These are phyloP conservation scores for Hyphopichia buzzinii DNA, from an alignment of 1,139 yeast species.

Conservation along the genomic window DNA sequence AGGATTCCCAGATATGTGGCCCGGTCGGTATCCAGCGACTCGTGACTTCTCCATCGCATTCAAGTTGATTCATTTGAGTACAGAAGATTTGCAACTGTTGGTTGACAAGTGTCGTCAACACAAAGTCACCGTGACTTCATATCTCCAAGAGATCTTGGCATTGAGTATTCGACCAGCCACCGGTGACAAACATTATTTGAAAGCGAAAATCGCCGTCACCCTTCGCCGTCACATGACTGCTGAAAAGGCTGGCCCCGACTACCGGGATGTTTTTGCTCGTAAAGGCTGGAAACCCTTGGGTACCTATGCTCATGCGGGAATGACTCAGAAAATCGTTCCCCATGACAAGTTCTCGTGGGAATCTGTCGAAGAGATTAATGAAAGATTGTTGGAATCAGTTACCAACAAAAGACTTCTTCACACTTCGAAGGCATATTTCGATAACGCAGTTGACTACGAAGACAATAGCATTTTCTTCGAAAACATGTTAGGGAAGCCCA, in stretches of 20 bases:
- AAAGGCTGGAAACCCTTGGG: constrained; percentile 31
- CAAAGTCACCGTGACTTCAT: constrained; percentile 37
- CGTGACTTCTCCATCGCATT: constrained; percentile 22
- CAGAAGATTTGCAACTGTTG: constrained; percentile 22
- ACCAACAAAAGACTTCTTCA: constrained; percentile 26
- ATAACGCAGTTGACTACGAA: constrained; percentile 14
- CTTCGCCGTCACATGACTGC: constrained; percentile 27
- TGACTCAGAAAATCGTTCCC: constrained; percentile 30
- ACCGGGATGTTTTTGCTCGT: constrained; percentile 16
- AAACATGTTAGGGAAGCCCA: constrained; percentile 22
- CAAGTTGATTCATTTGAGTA: constrained; percentile 30
- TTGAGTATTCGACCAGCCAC: constrained; percentile 29
- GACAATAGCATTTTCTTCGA: constrained; percentile 23
- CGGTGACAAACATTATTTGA: constrained; percentile 22
- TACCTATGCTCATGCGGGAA: constrained; percentile 33
- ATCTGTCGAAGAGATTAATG: constrained; percentile 21
- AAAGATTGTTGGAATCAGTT: constrained; percentile 17
- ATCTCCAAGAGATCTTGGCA: constrained; percentile 24
- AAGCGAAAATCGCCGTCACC: constrained; percentile 33
- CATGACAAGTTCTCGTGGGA: constrained; percentile 36
- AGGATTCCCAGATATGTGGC: constrained; percentile 27
- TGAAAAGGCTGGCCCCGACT: constrained; percentile 15
- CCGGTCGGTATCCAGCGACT: constrained; percentile 29
- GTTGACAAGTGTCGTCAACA: constrained; percentile 28
- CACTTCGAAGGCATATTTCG: constrained; percentile 18